Conservation (phyloP, 768 basidiomycete species). For the Paxillus ammoniavirescens region DNA sequence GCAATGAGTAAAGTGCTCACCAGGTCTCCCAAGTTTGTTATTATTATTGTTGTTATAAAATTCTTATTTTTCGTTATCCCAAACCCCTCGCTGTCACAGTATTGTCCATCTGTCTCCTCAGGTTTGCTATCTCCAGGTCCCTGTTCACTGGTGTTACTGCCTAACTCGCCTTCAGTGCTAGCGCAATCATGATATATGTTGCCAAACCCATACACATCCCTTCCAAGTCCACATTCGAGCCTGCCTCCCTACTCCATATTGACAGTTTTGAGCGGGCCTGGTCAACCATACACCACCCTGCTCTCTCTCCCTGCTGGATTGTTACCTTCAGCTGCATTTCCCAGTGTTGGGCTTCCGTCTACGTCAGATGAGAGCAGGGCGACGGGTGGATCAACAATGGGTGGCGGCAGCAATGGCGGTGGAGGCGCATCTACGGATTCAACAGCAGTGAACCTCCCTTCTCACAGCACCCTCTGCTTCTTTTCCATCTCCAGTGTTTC, state of each 20-base stretch:
- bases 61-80: constrained; percentile 1
- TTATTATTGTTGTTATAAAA: no score
- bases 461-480: constrained; percentile 14
- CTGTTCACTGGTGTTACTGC: constrained; percentile 18
- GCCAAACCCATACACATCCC: background rate
- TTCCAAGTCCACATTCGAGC: background rate
- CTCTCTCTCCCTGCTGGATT: constrained; percentile 18
- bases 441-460: background rate
- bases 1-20: constrained; percentile 4
- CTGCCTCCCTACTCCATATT: background rate
- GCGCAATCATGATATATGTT: constrained; percentile 18
- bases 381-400: no score
- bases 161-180: background rate
- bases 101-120: constrained; percentile 7
- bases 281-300: constrained; percentile 6
- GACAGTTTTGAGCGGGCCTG: background rate
- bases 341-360: background rate
- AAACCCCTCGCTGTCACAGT: background rate
- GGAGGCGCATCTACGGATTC: no score
- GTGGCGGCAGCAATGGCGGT: no score
- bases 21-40: constrained; percentile 24
- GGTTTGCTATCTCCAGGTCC: constrained; percentile 21
- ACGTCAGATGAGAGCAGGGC: background rate
- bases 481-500: constrained; percentile 6
- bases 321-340: constrained; percentile 15